Evolutionary conservation across 2,329 filamentous ascomycete genomes (phyloP).

Genomic region (Cercospora sesami): DNA sequence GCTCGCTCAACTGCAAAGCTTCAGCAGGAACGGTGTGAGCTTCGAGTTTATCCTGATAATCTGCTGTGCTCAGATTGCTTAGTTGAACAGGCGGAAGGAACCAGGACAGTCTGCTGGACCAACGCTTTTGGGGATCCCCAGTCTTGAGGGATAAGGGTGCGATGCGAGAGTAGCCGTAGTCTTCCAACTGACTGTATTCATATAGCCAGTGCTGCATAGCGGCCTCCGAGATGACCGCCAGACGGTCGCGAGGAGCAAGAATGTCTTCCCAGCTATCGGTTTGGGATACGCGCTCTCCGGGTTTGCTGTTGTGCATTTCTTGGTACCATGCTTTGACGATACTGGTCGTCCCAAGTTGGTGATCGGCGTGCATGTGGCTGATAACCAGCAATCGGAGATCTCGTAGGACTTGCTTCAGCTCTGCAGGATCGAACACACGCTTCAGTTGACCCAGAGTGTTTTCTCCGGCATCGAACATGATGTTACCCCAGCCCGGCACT

Average conservation of each 20-base stretch:
- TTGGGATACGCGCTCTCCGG: slow-evolving; percentile 25
- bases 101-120: slow-evolving; percentile 33
- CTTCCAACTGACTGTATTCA: slow-evolving; percentile 77
- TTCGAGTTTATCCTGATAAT: slow-evolving; percentile 32
- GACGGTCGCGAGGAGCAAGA: slow-evolving; percentile 31
- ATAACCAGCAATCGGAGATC: slow-evolving; percentile 86
- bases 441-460: slow-evolving; percentile 85
- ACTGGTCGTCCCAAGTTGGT: slow-evolving; percentile 81
- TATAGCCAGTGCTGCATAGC: slow-evolving; percentile 74
- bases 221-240: slow-evolving; percentile 68
- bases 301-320: slow-evolving; percentile 51
- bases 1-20: slow-evolving; percentile 62
- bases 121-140: slow-evolving; percentile 28
- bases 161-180: slow-evolving; percentile 67
- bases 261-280: slow-evolving; percentile 31
- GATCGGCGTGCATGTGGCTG: slow-evolving; percentile 93
- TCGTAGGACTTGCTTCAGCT: slow-evolving; percentile 69
- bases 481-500: slow-evolving; percentile 81
- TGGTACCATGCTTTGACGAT: slow-evolving; percentile 80
- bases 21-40: slow-evolving; percentile 33
- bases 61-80: slow-evolving; percentile 21
- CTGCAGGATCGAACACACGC: slow-evolving; percentile 66
- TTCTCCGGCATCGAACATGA: slow-evolving; percentile 89
- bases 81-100: slow-evolving; percentile 35
- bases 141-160: slow-evolving; percentile 50